These are phyloP conservation scores for Dendrobium officinale DNA, from an alignment of 106 monocot species.

Conservation along the genomic window DNA sequence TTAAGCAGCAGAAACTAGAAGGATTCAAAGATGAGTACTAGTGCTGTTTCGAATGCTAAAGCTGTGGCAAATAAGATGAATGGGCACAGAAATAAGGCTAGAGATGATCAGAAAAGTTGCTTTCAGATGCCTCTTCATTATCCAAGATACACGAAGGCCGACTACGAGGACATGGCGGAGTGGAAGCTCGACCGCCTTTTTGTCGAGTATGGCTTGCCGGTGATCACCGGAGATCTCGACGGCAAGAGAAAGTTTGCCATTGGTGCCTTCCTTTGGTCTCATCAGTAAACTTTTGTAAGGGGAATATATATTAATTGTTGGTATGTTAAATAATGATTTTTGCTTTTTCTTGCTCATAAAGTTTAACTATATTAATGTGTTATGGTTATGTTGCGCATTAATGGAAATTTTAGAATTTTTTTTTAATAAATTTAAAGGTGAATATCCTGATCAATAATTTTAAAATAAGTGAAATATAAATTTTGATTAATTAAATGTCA, in stretches of 20 bases:
- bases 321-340: too few relatives aligned
- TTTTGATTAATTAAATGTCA: too few relatives aligned
- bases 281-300: too few relatives aligned
- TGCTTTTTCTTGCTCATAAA: too few relatives aligned
- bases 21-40: neutral
- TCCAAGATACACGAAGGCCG: constrained; percentile 39
- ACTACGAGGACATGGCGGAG: constrained; percentile 61
- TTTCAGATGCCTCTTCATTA: constrained; percentile 77
- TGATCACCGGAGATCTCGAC: constrained; percentile 27
- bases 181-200: constrained; percentile 52
- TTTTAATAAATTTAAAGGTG: too few relatives aligned
- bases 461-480: too few relatives aligned
- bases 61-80: too few relatives aligned
- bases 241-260: constrained; percentile 52
- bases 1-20: neutral
- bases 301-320: too few relatives aligned
- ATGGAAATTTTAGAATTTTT: too few relatives aligned
- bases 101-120: neutral
- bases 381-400: too few relatives aligned
- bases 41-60: neutral
- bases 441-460: too few relatives aligned
- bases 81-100: neutral
- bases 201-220: constrained; percentile 43
- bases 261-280: constrained; percentile 52
- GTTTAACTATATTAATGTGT: too few relatives aligned